phyloP scores from a whole-genome alignment of 768 basidiomycete genomes.

The Russula vinacea region DNA sequence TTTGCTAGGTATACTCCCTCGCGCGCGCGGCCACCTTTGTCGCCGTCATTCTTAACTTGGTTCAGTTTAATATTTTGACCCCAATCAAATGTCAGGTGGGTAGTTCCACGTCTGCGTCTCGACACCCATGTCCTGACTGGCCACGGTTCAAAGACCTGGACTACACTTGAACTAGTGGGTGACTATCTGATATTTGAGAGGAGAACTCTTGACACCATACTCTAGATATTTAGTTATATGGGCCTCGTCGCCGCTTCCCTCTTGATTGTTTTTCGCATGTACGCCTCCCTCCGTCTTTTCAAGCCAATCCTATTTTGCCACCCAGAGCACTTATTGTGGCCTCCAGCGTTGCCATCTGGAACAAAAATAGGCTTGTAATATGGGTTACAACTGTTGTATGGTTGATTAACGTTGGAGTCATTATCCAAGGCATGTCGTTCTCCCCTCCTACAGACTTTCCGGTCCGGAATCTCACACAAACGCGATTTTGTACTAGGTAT shows the following conservation, averaged over 20 bases:
- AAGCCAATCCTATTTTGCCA: background rate
- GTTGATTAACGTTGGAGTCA: background rate
- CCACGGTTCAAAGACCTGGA: background rate
- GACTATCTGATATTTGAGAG: background rate
- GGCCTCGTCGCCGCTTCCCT: background rate
- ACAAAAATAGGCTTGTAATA: background rate
- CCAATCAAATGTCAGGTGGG: conserved; percentile 1
- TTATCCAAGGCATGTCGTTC: background rate
- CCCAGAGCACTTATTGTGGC: background rate
- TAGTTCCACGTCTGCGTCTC: background rate
- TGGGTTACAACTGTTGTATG: background rate
- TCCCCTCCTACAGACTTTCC: background rate
- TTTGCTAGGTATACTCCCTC: conserved; percentile 1
- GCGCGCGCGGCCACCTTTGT: background rate
- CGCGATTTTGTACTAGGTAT: background rate
- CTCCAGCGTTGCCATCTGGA: background rate
- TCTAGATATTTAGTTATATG: background rate
- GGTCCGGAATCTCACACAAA: background rate
- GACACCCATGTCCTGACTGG: background rate
- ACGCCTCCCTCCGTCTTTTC: background rate
- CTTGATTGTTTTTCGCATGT: background rate
- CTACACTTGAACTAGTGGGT: background rate
- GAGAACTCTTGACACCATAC: background rate
- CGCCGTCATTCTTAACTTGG: background rate
- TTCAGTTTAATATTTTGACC: background rate